Percentiles rank a stretch among this genome's conserved stretches.
Evolutionary conservation across 345 rosid species (phyloP).

Genomic region (Eucalyptus cloeziana): DNA sequence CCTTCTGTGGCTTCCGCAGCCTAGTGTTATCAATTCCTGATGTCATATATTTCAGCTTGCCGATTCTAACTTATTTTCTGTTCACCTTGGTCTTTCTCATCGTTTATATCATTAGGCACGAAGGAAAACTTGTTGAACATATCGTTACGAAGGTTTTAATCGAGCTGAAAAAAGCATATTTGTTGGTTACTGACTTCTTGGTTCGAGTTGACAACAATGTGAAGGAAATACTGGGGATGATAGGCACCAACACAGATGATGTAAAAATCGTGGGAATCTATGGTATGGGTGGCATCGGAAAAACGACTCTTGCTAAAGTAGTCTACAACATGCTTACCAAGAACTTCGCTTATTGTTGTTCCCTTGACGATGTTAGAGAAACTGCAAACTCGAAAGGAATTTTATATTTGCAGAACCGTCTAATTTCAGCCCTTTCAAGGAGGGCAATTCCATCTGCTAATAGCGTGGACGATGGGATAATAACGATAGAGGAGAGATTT

Average conservation of each 20-base stretch:
- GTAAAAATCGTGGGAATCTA: background rate
- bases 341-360: background rate
- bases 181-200: background rate
- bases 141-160: rapidly evolving
- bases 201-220: background rate
- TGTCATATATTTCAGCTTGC: too few species aligned
- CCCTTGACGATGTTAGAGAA: background rate
- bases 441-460: rapidly evolving
- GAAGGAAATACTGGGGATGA: background rate
- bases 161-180: background rate
- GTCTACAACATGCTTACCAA: background rate
- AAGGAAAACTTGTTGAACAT: background rate
- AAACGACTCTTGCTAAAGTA: background rate
- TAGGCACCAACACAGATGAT: background rate
- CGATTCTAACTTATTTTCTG: too few species aligned
- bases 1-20: too few species aligned
- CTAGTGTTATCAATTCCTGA: too few species aligned
- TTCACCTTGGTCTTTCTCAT: too few species aligned
- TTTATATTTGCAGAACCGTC: background rate
- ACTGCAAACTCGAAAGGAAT: background rate
- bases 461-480: rapidly evolving
- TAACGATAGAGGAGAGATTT: background rate
- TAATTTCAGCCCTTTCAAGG: background rate
- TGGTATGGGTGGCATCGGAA: background rate
- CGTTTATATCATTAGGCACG: background rate